A percentile compares a stretch with the other conserved stretches of the same genome.
These are phyloP conservation scores for Hanseniaspora lachancei DNA, from an alignment of 805 yeast genomes.

Conservation along the genomic window DNA sequence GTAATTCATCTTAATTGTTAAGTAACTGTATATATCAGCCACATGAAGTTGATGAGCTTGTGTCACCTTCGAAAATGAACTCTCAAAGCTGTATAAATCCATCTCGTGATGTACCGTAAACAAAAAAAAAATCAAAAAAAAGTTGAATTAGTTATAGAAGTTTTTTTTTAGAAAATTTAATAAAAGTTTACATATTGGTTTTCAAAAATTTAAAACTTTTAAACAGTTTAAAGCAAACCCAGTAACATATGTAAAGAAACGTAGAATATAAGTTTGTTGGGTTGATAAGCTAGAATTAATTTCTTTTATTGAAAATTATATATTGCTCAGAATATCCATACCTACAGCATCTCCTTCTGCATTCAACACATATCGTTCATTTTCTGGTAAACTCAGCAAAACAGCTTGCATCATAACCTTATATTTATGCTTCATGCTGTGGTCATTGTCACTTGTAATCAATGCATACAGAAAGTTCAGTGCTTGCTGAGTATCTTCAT, in stretches of 20 bases:
- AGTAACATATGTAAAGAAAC: too few species aligned
- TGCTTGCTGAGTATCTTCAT: conserved; percentile 8
- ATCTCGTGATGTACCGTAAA: neutral
- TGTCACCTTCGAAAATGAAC: too few species aligned
- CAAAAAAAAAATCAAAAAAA: neutral
- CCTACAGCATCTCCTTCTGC: neutral
- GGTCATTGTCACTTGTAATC: neutral
- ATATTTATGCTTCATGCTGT: neutral
- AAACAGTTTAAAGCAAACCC: too few species aligned
- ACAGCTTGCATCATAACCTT: neutral
- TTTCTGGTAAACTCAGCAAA: neutral
- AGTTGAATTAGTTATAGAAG: too few species aligned
- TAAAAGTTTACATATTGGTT: too few species aligned
- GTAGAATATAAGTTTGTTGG: too few species aligned
- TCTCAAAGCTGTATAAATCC: too few species aligned
- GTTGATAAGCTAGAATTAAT: too few species aligned
- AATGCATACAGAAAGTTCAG: conserved; percentile 1
- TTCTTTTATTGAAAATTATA: neutral
- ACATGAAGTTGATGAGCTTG: too few species aligned
- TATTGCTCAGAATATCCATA: neutral
- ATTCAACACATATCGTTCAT: conserved; percentile 1
- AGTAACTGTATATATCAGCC: too few species aligned
- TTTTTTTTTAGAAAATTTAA: too few species aligned
- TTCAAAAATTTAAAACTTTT: too few species aligned
- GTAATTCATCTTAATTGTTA: neutral